These are phyloP conservation scores for Chlorella sp. DNA, from an alignment of 139 green algal species.

Conservation along the genomic window DNA sequence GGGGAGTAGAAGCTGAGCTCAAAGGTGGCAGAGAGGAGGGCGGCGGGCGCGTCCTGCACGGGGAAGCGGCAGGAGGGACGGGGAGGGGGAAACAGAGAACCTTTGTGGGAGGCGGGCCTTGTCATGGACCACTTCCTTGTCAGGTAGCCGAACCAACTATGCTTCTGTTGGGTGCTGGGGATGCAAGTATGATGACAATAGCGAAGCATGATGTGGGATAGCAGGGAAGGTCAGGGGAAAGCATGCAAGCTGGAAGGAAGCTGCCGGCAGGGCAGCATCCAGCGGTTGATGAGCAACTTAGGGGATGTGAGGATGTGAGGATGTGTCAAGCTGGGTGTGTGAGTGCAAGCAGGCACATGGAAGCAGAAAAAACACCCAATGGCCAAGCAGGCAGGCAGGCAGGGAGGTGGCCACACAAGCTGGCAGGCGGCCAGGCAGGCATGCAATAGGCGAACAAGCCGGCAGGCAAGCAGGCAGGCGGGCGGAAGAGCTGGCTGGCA, in stretches of 20 bases:
- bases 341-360: no score
- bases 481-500: background rate
- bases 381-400: no score
- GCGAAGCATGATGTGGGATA: no score
- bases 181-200: no score
- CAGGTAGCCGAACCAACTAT: no score
- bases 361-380: no score
- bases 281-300: background rate
- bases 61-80: background rate
- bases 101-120: background rate
- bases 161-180: no score
- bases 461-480: background rate
- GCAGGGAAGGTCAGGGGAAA: no score
- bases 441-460: background rate
- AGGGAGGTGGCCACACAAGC: no score
- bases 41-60: constrained; percentile 2
- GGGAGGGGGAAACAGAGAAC: background rate
- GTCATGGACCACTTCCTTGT: no score
- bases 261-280: background rate
- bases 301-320: background rate
- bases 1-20: constrained; percentile 9
- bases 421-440: no score
- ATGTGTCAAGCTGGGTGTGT: no score
- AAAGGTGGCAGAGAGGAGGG: constrained; percentile 6
- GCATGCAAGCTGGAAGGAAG: background rate